Percentiles rank a stretch among this genome's conserved stretches.
Conservation (phyloP, 2,329 filamentous ascomycete genomes). For the Sordariomycetes sp. region DNA sequence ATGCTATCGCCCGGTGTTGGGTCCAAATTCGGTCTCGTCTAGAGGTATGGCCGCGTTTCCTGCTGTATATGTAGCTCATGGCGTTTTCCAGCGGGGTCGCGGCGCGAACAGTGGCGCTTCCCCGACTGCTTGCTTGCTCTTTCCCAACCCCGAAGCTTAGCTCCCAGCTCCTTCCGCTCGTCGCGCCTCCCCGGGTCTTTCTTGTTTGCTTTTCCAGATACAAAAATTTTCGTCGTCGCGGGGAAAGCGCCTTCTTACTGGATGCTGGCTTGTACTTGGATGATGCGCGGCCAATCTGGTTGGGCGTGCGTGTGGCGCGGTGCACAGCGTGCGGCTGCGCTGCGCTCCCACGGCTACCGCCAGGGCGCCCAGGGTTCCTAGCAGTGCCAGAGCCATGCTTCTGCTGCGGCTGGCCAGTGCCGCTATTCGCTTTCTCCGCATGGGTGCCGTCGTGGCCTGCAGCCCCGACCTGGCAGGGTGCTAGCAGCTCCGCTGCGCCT, state of each 20-base stretch:
- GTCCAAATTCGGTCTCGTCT: not conserved
- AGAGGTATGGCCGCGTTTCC: slow-evolving; percentile 1
- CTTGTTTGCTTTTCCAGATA: not conserved
- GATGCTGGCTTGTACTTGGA: not conserved
- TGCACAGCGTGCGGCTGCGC: not conserved
- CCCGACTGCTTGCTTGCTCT: not conserved
- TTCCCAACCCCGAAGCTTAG: not conserved
- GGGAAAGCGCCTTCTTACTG: not conserved
- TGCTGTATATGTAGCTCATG: not conserved
- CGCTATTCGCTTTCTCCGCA: not conserved
- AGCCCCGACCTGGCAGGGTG: not conserved
- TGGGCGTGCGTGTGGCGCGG: not conserved
- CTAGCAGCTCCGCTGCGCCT: not conserved
- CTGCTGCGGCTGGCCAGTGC: not conserved
- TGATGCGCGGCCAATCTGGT: not conserved
- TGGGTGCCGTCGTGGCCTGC: not conserved
- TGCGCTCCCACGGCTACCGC: not conserved
- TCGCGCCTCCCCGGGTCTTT: not conserved
- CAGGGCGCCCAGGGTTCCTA: not conserved
- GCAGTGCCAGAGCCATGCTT: not conserved
- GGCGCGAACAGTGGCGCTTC: not conserved
- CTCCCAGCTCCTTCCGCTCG: not conserved
- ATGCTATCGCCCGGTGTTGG: slow-evolving; percentile 3
- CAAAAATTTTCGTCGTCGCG: not conserved
- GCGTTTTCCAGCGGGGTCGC: not conserved